Conservation (phyloP, 345 rosid genomes). For the Adansonia digitata region DNA sequence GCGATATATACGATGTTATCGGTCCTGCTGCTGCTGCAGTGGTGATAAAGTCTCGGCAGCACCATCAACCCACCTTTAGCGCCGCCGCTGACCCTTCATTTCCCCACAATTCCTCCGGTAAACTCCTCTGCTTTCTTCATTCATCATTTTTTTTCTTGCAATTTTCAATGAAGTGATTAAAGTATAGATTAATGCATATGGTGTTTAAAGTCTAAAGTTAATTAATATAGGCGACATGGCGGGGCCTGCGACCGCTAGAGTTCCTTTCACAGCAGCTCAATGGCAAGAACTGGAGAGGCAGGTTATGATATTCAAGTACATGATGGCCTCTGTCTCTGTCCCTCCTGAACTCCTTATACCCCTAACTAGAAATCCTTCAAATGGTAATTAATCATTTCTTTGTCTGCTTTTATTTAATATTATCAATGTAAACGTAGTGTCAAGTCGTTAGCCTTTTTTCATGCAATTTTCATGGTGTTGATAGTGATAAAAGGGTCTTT, state of each 20-base stretch:
- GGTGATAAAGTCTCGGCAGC: conserved; percentile 23
- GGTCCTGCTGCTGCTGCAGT: conserved; percentile 26
- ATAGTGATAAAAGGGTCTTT: neutral
- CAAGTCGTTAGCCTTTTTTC: neutral
- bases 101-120: conserved; percentile 36
- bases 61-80: conserved; percentile 9
- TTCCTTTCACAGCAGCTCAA: conserved; percentile 53
- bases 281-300: conserved; percentile 61
- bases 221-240: conserved; percentile 40
- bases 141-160: neutral
- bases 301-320: conserved; percentile 43
- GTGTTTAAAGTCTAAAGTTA: conserved; percentile 4
- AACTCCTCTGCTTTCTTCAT: conserved; percentile 17
- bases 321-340: conserved; percentile 49
- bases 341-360: conserved; percentile 54
- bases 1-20: conserved; percentile 39
- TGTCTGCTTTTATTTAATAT: neutral
- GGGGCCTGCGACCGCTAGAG: conserved; percentile 28
- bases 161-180: neutral
- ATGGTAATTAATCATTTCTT: neutral
- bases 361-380: conserved; percentile 27
- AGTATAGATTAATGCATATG: neutral
- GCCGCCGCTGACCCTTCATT: conserved; percentile 31
- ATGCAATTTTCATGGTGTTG: conserved; percentile 4
- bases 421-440: neutral